Conservation (phyloP, 768 basidiomycete species). For the Cantharellus cinnabarinus region DNA sequence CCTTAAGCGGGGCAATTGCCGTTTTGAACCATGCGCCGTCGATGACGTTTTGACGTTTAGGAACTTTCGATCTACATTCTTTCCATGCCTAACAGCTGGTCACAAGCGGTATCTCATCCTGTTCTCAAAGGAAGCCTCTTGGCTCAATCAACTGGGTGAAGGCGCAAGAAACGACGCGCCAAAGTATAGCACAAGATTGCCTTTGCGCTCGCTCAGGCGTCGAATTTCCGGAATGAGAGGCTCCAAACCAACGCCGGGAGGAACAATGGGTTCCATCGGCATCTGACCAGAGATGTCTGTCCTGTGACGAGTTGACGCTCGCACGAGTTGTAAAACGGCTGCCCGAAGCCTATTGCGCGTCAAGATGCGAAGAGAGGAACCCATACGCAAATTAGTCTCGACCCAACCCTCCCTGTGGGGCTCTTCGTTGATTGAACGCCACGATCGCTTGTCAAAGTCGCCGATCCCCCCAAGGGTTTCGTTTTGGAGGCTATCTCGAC, state of each 20-base stretch:
- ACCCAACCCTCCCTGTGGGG: conserved; percentile 49
- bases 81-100: too few species aligned
- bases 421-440: not conserved
- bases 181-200: conserved; percentile 51
- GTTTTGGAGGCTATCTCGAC: conserved; percentile 45
- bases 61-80: too few species aligned
- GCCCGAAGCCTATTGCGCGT: conserved; percentile 43
- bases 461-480: conserved; percentile 20
- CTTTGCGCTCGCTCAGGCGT: conserved; percentile 46
- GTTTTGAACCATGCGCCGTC: too few species aligned
- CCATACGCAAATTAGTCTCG: conserved; percentile 39
- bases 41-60: too few species aligned
- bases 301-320: too few species aligned
- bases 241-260: conserved; percentile 41
- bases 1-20: too few species aligned
- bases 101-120: too few species aligned
- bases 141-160: too few species aligned
- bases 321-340: conserved; percentile 39
- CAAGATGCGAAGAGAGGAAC: conserved; percentile 38
- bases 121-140: too few species aligned
- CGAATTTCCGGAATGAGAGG: conserved; percentile 49
- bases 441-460: conserved; percentile 1
- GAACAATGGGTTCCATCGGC: not conserved
- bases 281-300: not conserved
- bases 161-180: too few species aligned